These are phyloP conservation scores for Boehmeria nivea DNA, from an alignment of 306 rosid species.

Conservation along the genomic window DNA sequence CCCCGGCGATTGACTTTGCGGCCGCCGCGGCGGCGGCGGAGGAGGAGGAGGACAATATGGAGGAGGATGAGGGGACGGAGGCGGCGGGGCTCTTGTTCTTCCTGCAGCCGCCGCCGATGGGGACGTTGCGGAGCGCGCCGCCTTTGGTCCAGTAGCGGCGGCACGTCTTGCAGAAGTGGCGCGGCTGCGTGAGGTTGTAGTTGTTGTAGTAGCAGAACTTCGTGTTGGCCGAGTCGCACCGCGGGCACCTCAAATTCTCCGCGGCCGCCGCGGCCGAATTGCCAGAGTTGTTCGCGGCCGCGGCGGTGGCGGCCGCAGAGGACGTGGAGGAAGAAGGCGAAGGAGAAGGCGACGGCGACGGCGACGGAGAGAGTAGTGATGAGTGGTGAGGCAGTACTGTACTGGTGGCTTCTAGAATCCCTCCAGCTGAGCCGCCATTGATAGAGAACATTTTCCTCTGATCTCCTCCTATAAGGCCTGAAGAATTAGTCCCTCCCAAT, in stretches of 20 bases:
- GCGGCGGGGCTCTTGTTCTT: slow-evolving; percentile 44
- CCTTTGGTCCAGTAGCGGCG: slow-evolving; percentile 97
- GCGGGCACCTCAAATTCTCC: slow-evolving; percentile 64
- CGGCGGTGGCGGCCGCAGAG: slow-evolving; percentile 19
- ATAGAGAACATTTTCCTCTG: slow-evolving; percentile 48
- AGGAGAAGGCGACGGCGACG: slow-evolving; percentile 34
- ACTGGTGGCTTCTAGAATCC: slow-evolving; percentile 27
- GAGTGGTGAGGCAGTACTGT: slow-evolving; percentile 17
- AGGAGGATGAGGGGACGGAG: slow-evolving; percentile 10
- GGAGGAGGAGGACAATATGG: neutral
- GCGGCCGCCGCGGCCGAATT: slow-evolving; percentile 27
- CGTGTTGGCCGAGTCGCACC: slow-evolving; percentile 79
- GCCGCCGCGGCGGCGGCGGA: slow-evolving; percentile 26
- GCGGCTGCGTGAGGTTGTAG: slow-evolving; percentile 97
- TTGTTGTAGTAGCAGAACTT: slow-evolving; percentile 90
- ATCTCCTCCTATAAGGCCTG: slow-evolving; percentile 44
- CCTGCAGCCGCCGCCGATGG: slow-evolving; percentile 72
- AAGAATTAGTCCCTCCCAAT: slow-evolving; percentile 38
- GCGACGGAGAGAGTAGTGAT: too few relatives aligned
- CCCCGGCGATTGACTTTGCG: slow-evolving; percentile 22
- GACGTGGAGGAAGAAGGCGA: slow-evolving; percentile 17
- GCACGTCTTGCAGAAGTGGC: slow-evolving; percentile 96
- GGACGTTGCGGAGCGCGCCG: slow-evolving; percentile 65
- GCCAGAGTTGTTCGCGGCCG: neutral
- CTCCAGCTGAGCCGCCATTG: slow-evolving; percentile 23